phyloP scores from a whole-genome alignment of 495 filamentous ascomycete species.

The Paragyromitra xinjiangensis region DNA sequence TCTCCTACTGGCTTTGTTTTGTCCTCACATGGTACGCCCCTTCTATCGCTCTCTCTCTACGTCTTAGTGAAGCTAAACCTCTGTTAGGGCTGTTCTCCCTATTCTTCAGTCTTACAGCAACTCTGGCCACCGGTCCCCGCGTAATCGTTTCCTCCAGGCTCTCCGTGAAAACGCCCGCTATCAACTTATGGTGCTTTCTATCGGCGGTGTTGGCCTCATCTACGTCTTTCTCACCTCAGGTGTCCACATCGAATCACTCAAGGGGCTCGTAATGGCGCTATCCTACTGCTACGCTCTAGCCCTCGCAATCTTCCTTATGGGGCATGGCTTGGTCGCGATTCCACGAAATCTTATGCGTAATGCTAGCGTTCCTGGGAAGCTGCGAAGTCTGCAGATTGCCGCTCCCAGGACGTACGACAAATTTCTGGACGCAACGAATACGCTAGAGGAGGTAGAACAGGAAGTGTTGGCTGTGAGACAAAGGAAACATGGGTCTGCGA shows the following conservation, averaged over 20 bases:
- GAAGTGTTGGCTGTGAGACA: constrained; percentile 79
- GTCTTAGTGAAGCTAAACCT: not conserved
- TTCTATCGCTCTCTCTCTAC: not conserved
- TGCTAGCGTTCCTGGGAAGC: constrained; percentile 73
- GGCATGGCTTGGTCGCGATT: constrained; percentile 91
- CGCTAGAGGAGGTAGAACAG: constrained; percentile 80
- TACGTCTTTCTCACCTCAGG: constrained; percentile 86
- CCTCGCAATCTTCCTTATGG: constrained; percentile 95
- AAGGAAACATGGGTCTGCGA: constrained; percentile 83
- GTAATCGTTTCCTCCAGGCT: constrained; percentile 80
- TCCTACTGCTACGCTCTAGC: constrained; percentile 93
- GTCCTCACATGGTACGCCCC: constrained; percentile 81
- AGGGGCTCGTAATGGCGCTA: constrained; percentile 87
- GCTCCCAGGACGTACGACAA: constrained; percentile 87
- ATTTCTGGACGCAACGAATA: constrained; percentile 82
- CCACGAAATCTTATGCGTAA: constrained; percentile 81
- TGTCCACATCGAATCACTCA: constrained; percentile 70
- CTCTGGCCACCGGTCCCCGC: constrained; percentile 87
- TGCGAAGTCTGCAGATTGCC: constrained; percentile 77
- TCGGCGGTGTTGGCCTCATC: constrained; percentile 74
- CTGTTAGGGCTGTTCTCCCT: constrained; percentile 82
- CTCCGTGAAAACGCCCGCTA: constrained; percentile 86
- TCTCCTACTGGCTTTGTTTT: constrained; percentile 97
- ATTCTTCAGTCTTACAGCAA: constrained; percentile 92
- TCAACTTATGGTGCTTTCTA: constrained; percentile 78